These are phyloP conservation scores for Starmerella apicola DNA, from an alignment of 805 yeast species.

Conservation along the genomic window DNA sequence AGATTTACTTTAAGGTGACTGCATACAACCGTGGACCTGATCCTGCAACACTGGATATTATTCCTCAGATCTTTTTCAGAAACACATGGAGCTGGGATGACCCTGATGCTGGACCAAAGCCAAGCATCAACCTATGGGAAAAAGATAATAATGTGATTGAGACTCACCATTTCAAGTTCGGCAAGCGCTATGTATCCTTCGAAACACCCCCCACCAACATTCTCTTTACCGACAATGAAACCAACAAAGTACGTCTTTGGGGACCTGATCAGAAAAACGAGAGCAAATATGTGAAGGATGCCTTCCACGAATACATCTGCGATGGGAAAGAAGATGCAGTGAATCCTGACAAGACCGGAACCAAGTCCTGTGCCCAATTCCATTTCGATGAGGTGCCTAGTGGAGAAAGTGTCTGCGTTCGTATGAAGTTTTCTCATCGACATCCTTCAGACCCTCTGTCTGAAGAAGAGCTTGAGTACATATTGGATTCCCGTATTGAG, in stretches of 20 bases:
- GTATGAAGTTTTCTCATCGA: slow-evolving; percentile 52
- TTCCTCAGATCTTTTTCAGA: slow-evolving; percentile 75
- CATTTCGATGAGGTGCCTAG: slow-evolving; percentile 71
- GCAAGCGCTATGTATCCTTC: slow-evolving; percentile 51
- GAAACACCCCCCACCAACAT: slow-evolving; percentile 46
- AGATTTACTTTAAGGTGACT: slow-evolving; percentile 67
- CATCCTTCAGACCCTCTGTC: slow-evolving; percentile 35
- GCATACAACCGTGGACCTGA: slow-evolving; percentile 75
- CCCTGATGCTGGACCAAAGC: slow-evolving; percentile 27
- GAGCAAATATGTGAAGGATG: slow-evolving; percentile 63
- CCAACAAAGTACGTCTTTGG: slow-evolving; percentile 60
- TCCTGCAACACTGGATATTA: slow-evolving; percentile 76
- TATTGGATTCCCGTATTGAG: slow-evolving; percentile 57
- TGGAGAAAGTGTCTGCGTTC: slow-evolving; percentile 73
- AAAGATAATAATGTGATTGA: slow-evolving; percentile 34
- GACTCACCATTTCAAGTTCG: slow-evolving; percentile 57
- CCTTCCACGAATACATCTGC: slow-evolving; percentile 73
- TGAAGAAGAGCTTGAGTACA: slow-evolving; percentile 59
- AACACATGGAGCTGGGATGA: slow-evolving; percentile 84
- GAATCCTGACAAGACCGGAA: slow-evolving; percentile 62
- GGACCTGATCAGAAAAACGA: slow-evolving; percentile 41
- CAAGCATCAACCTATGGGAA: slow-evolving; percentile 33
- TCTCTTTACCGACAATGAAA: slow-evolving; percentile 80
- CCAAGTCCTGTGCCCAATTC: slow-evolving; percentile 78
- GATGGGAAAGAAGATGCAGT: slow-evolving; percentile 46